Evolutionary conservation across 768 basidiomycete genomes (phyloP).

Genomic region (Boletus fagicola): DNA sequence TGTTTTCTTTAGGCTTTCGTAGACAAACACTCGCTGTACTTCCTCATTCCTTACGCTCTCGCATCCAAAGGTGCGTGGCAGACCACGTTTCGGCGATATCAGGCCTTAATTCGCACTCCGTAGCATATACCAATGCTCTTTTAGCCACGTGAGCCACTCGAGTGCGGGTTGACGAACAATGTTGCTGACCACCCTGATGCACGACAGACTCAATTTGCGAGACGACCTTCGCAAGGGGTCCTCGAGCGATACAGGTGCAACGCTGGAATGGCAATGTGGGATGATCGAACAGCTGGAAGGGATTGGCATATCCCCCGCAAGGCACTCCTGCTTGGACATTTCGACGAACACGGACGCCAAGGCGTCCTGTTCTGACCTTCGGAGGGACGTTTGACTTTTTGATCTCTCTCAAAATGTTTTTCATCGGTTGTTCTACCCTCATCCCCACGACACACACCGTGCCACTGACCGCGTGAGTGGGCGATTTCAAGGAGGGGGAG

Average conservation of each 20-base stretch:
- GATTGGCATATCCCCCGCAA: no score
- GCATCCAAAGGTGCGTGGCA: neutral
- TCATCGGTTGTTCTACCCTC: neutral
- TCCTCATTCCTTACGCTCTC: neutral
- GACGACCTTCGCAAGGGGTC: neutral
- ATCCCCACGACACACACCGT: neutral
- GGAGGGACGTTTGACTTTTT: neutral
- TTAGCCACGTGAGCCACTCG: neutral
- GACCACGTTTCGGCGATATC: neutral
- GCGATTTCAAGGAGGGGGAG: no score
- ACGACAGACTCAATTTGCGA: neutral
- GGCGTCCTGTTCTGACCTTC: neutral
- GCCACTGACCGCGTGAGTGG: no score
- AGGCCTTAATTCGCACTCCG: neutral
- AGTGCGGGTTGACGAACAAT: neutral
- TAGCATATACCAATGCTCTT: conserved; percentile 2
- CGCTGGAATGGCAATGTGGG: neutral
- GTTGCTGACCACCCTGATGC: neutral
- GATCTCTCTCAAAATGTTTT: neutral
- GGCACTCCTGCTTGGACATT: no score
- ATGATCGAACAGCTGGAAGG: neutral
- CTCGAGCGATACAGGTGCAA: neutral
- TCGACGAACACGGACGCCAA: neutral
- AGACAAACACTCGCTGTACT: neutral
- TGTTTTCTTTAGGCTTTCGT: neutral